Conservation (phyloP, 257 asterid genomes). For the Solanum gandarillasii region DNA sequence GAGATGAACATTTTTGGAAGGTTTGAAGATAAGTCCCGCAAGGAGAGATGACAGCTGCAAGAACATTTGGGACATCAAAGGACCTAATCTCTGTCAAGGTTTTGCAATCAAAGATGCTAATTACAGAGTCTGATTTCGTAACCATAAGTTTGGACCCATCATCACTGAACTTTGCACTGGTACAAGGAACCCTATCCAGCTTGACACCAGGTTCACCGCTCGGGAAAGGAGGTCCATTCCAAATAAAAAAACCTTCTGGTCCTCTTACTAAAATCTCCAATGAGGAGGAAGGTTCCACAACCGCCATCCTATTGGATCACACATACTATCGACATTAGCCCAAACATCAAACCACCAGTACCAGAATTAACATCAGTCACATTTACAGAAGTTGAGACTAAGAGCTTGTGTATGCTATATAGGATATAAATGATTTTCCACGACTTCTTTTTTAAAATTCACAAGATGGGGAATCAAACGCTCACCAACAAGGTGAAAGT, state of each 20-base stretch:
- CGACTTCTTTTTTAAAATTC: neutral
- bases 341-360: neutral
- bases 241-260: slow-evolving; percentile 58
- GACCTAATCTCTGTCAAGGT: slow-evolving; percentile 49
- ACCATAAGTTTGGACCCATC: slow-evolving; percentile 85
- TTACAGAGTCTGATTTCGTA: slow-evolving; percentile 38
- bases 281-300: slow-evolving; percentile 36
- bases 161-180: slow-evolving; percentile 61
- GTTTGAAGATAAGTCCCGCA: slow-evolving; percentile 82
- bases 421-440: neutral
- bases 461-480: neutral
- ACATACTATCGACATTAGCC: neutral
- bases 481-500: neutral
- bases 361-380: neutral
- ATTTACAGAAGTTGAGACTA: neutral
- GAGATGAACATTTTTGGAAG: slow-evolving; percentile 58
- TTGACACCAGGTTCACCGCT: slow-evolving; percentile 57
- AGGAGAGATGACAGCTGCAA: slow-evolving; percentile 83
- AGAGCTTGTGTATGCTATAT: neutral
- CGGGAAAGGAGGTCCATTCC: slow-evolving; percentile 85
- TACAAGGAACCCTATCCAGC: slow-evolving; percentile 48
- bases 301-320: slow-evolving; percentile 41
- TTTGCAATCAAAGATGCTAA: slow-evolving; percentile 48
- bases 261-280: slow-evolving; percentile 66
- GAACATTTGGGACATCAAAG: slow-evolving; percentile 56